Conservation (phyloP, 2,329 filamentous ascomycete genomes). For the Neophaeococcomyces aloes region DNA sequence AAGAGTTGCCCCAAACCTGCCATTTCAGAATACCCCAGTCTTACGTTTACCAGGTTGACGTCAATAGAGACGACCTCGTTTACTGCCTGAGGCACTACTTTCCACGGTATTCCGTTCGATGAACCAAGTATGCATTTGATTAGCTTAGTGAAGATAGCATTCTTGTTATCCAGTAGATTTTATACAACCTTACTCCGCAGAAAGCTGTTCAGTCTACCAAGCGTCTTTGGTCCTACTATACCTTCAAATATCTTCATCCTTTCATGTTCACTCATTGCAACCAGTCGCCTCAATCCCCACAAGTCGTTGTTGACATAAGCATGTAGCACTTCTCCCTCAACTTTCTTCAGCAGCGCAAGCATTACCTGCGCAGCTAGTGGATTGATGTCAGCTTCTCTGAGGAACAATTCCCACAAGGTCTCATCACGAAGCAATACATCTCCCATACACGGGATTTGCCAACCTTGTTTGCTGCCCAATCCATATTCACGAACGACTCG, state of each 20-base stretch:
- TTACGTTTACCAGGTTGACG: too few relatives aligned
- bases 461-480: conserved; percentile 13
- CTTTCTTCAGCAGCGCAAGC: conserved; percentile 29
- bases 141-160: too few relatives aligned
- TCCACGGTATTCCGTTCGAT: too few relatives aligned
- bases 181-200: too few relatives aligned
- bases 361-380: conserved; percentile 60
- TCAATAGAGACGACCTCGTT: too few relatives aligned
- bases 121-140: too few relatives aligned
- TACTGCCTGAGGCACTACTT: too few relatives aligned
- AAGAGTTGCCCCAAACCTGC: too few relatives aligned
- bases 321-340: neutral
- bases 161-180: too few relatives aligned
- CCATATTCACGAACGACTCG: conserved; percentile 33
- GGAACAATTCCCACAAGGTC: conserved; percentile 56
- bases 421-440: conserved; percentile 47
- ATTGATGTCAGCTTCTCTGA: conserved; percentile 58
- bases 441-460: conserved; percentile 12
- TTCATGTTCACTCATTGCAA: conserved; percentile 9
- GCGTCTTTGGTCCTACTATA: conserved; percentile 10
- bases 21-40: too few relatives aligned
- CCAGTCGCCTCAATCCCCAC: conserved; percentile 13
- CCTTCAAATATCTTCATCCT: conserved; percentile 12
- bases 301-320: neutral
- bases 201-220: conserved; percentile 6